phyloP scores from a whole-genome alignment of 495 filamentous ascomycete species.

The Penicillium steckii region DNA sequence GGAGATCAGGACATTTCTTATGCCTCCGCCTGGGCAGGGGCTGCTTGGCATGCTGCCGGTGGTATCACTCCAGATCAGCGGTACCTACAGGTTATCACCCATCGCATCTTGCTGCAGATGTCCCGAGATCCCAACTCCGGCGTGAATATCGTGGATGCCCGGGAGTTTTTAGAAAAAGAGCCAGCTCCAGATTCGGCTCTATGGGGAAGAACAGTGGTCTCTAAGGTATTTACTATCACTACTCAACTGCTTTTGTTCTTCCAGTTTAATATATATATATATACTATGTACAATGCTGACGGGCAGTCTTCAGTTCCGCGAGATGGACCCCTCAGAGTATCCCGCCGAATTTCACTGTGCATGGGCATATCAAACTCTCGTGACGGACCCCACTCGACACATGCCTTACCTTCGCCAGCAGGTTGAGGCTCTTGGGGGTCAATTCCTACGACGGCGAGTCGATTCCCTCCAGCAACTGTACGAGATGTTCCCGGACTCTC shows the following conservation, averaged over 20 bases:
- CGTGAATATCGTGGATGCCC: conserved; percentile 36
- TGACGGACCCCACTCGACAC: conserved; percentile 42
- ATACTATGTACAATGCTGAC: too few relatives aligned
- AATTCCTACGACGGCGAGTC: conserved; percentile 39
- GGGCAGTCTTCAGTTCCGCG: conserved; percentile 29
- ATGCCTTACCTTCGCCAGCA: conserved; percentile 39
- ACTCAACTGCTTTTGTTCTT: neutral
- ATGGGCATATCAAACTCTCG: conserved; percentile 42
- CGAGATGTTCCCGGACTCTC: conserved; percentile 37
- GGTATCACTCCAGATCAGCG: conserved; percentile 39
- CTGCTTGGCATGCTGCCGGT: conserved; percentile 45
- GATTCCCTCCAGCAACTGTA: conserved; percentile 39
- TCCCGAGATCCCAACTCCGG: conserved; percentile 37
- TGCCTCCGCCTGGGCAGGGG: conserved; percentile 47
- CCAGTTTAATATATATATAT: too few relatives aligned
- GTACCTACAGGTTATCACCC: conserved; percentile 39
- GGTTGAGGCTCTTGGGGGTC: conserved; percentile 33
- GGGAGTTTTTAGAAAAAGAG: conserved; percentile 39
- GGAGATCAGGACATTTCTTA: conserved; percentile 43
- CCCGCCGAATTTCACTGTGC: conserved; percentile 36
- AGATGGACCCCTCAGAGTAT: conserved; percentile 33
- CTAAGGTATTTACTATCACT: conserved; percentile 27
- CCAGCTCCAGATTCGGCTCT: conserved; percentile 34
- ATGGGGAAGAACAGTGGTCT: conserved; percentile 40
- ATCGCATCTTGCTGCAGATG: conserved; percentile 41